These are phyloP conservation scores for Elsinoe australis DNA, from an alignment of 2,329 filamentous ascomycete genomes.

Conservation along the genomic window DNA sequence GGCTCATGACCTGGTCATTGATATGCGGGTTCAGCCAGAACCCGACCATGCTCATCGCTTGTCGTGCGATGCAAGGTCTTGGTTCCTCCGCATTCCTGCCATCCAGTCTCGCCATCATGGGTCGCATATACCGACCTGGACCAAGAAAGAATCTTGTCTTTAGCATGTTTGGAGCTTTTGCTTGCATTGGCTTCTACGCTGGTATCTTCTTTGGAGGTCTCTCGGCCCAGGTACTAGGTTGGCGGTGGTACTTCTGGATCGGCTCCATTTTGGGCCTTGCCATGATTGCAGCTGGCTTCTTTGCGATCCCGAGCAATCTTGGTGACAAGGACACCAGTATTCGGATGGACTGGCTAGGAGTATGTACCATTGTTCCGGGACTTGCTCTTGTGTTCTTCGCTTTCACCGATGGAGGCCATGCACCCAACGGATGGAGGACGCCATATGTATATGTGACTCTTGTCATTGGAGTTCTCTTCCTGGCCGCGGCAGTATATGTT, in stretches of 20 bases:
- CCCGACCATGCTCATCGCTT: conserved; percentile 32
- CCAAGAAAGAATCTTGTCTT: conserved; percentile 33
- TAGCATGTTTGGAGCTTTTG: conserved; percentile 43
- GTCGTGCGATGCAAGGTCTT: conserved; percentile 32
- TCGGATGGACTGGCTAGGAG: conserved; percentile 64
- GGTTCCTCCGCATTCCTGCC: conserved; percentile 32
- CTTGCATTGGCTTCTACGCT: conserved; percentile 49
- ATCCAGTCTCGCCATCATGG: conserved; percentile 29
- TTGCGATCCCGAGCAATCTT: conserved; percentile 45
- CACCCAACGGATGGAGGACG: conserved; percentile 61
- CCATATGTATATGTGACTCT: conserved; percentile 64
- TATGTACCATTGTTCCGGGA: conserved; percentile 54
- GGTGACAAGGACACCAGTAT: conserved; percentile 35
- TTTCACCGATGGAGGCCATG: conserved; percentile 64
- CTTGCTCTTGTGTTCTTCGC: conserved; percentile 65
- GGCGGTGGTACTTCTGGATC: conserved; percentile 64
- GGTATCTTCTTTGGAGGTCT: conserved; percentile 61
- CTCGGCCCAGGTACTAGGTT: conserved; percentile 46
- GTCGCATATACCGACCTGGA: conserved; percentile 31
- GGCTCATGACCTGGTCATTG: conserved; percentile 29
- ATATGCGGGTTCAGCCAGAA: conserved; percentile 30
- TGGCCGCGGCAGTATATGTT: conserved; percentile 57
- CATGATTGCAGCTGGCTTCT: conserved; percentile 42
- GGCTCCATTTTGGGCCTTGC: conserved; percentile 35
- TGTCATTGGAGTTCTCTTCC: conserved; percentile 52